Evolutionary conservation across 805 yeast genomes (phyloP), one percentile per base, ranked within the genome.

Genomic region (Metschnikowia baotianmanensis): DNA sequence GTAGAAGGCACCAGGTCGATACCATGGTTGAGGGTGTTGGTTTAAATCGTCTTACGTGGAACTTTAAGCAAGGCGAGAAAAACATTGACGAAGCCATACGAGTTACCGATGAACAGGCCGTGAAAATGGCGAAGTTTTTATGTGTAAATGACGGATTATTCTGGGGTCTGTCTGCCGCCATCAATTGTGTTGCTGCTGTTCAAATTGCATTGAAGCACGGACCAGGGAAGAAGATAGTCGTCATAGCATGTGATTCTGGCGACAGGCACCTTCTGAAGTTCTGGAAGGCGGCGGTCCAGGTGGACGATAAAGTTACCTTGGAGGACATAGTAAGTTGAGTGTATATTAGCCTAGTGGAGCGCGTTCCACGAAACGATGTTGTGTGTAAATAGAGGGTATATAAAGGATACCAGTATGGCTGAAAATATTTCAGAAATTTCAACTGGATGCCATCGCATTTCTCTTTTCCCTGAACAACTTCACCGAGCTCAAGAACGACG

Each of bases 1-100:
- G 98, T 52, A 74, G 97, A 57, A 70, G 99, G 51, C 98, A 93
- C 61, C 99, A 91, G 63, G 98, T 91, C 2, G 99, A 91, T 61
- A 93, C 98, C 0, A 57, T 90, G 2, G 82, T 91, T 3, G 99
- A 91, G 62, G 99, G 99, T 0, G 84, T 91, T 21, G 99, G 99
- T 0, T 65, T 91, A 43, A 93, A 88, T 53, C 70, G 99, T 48
- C 67, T 93, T 19, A 91, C 99, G 0, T 75, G 77, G 55, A 91
- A 91, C 60, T 86, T 91, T 60, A 63, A 71, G 33, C 76, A 73
- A 36, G 98, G 88, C 2, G 88, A 86, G 51, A 56, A 61, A 1
- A 73, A 61, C 43, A 80, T 91, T 11, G 95, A 88, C 57, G 90
- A 82, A 47, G 82, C 96, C 0, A 71, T 86, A 15, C 69, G 89